Conservation (phyloP, 805 yeast species). For the Yueomyces sinensis region DNA sequence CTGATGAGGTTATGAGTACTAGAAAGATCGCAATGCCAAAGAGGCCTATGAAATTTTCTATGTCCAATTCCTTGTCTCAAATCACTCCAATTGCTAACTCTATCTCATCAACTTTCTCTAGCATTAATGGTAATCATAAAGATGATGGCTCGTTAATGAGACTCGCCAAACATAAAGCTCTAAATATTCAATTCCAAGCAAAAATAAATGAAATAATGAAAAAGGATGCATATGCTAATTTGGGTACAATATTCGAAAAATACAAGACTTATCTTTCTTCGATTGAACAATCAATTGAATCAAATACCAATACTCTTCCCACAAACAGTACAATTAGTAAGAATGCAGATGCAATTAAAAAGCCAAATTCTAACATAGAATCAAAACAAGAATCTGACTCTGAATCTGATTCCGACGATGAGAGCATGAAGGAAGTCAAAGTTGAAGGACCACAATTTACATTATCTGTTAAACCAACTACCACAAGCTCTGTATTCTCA, state of each 20-base stretch:
- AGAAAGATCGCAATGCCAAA: conserved; percentile 58
- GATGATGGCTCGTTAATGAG: no score
- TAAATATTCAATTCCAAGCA: conserved; percentile 46
- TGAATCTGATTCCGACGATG: conserved; percentile 6
- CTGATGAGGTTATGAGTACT: conserved; percentile 46
- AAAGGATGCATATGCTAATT: conserved; percentile 39
- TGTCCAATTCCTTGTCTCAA: conserved; percentile 10
- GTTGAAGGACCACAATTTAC: conserved; percentile 64
- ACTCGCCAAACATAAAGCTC: conserved; percentile 43
- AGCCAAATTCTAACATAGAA: not conserved
- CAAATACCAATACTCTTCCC: conserved; percentile 5
- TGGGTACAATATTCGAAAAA: conserved; percentile 41
- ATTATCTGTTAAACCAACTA: conserved; percentile 32
- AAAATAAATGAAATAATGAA: conserved; percentile 31
- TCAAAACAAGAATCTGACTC: not conserved
- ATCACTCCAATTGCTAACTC: not conserved
- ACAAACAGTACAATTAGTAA: not conserved
- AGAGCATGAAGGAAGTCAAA: conserved; percentile 43
- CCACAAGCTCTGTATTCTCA: conserved; percentile 37
- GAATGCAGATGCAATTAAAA: not conserved
- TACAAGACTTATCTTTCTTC: conserved; percentile 40
- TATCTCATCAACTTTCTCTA: not conserved
- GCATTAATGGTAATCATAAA: not conserved
- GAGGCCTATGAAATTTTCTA: conserved; percentile 23
- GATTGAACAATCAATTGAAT: conserved; percentile 8